Base-by-base conservation (phyloP, 768 basidiomycete genomes). In the Boletus rex-veris region DNA sequence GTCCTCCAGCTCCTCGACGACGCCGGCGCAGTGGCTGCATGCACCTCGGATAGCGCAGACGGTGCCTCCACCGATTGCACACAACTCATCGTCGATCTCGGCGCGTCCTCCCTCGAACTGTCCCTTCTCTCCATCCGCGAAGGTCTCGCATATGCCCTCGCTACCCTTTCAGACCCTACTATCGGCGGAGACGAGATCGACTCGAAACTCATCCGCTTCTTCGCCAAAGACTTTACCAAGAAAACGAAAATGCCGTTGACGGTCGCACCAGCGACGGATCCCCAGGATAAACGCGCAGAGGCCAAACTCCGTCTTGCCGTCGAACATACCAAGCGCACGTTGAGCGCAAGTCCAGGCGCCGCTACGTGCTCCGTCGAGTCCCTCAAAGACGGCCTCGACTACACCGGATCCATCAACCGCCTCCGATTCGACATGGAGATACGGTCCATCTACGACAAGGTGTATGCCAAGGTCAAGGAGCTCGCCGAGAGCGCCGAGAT, bases 161-260 rank as follows among this genome's bases (percentile, higher is more conserved):
- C 81, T 4, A 76, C 81, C 0, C 73, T 78, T 7, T 71, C 75
- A n/a, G 72, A 73, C 33, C 37, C 58, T 2, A 67, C 69, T 10
- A 68, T 87, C 42, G 84, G 86, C 6, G 90, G 86, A 0, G 80
- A 88, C 59, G 78, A 80, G 54, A 83, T 95, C 63, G 91, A 93
- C 72, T 81, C 83, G 55, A 82, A 85, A 65, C 79, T 98, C 39
- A 84, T 97, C 74, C 86, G 88, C 55, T 90, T 90, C 77, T 97
- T 99, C 70, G 85, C 90, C 49, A 85, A 92, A 67, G 96, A 99
- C 59, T 99, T 99, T 71, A 90, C 90, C 46, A 98, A 98, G 75
- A 99, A 97, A 76, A 94, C 88, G 16, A 92, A 91, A 71, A 80
- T 81, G 21, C 74, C 85, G 0, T 76, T 97, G 40, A 73, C 79